Percentiles rank a stretch among this genome's conserved stretches.
Conservation (phyloP, 805 yeast genomes). For the Ogataea henricii region DNA sequence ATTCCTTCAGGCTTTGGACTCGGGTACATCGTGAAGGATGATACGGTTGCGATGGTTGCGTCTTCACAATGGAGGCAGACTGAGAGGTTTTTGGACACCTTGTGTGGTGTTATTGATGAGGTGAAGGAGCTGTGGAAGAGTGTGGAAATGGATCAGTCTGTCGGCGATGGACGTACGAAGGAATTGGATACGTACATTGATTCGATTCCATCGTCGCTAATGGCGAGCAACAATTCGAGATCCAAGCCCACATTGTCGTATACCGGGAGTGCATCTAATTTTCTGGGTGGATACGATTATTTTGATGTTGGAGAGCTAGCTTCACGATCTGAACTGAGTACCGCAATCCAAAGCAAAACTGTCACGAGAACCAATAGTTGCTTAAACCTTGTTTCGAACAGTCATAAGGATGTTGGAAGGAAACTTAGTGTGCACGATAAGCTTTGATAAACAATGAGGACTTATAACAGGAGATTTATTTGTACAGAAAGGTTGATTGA, state of each 20-base stretch:
- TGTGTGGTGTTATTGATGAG: constrained; percentile 51
- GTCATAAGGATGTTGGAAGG: constrained; percentile 27
- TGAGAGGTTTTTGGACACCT: constrained; percentile 52
- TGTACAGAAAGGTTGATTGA: not conserved
- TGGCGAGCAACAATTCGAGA: constrained; percentile 32
- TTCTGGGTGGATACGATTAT: constrained; percentile 62
- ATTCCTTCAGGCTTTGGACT: constrained; percentile 60
- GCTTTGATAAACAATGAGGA: constrained; percentile 10
- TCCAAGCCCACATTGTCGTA: constrained; percentile 8
- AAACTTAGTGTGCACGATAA: constrained; percentile 28
- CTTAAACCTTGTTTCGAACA: constrained; percentile 16
- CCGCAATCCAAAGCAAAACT: constrained; percentile 30
- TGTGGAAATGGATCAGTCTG: constrained; percentile 13
- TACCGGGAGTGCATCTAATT: constrained; percentile 28
- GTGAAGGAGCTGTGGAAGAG: constrained; percentile 40
- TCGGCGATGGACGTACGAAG: constrained; percentile 6
- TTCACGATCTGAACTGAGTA: constrained; percentile 41
- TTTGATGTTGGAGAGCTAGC: constrained; percentile 59
- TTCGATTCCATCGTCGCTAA: constrained; percentile 36
- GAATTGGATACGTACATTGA: constrained; percentile 31
- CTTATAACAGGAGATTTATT: too few species aligned
- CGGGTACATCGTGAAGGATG: constrained; percentile 56
- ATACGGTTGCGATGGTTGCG: constrained; percentile 50
- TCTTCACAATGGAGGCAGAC: constrained; percentile 65
- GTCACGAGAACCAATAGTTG: constrained; percentile 32